Evolutionary conservation across 495 filamentous ascomycete species (phyloP).

Genomic region (Geopyxis carbonaria): DNA sequence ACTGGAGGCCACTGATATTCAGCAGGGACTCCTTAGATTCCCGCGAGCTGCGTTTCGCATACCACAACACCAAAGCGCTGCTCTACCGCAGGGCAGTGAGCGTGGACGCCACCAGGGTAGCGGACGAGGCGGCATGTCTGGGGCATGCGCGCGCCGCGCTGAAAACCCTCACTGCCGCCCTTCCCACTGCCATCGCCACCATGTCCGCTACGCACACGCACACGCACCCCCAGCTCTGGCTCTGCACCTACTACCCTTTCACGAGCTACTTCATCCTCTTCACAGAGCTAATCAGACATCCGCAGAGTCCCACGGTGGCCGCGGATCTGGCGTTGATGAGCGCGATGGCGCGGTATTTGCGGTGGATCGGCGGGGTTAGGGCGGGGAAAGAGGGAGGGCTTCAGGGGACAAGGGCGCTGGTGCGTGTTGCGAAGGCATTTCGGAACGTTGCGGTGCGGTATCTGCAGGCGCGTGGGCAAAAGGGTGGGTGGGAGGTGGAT

Average conservation of each 20-base stretch:
- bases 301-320: too few relatives aligned
- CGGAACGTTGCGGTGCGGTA: too few relatives aligned
- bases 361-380: too few relatives aligned
- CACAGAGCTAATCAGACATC: constrained; percentile 31
- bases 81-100: constrained; percentile 19
- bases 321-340: too few relatives aligned
- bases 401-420: too few relatives aligned
- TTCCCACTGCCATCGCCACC: neutral
- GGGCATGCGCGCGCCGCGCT: constrained; percentile 17
- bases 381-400: too few relatives aligned
- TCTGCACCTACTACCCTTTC: constrained; percentile 25
- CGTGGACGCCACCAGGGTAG: constrained; percentile 12
- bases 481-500: too few relatives aligned
- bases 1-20: too few relatives aligned
- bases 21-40: constrained; percentile 12
- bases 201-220: neutral
- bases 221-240: constrained; percentile 10
- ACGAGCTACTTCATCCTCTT: constrained; percentile 29
- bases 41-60: constrained; percentile 19
- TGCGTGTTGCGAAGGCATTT: too few relatives aligned
- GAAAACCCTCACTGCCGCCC: too few relatives aligned
- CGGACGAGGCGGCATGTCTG: constrained; percentile 16
- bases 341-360: too few relatives aligned
- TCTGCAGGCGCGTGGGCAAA: too few relatives aligned
- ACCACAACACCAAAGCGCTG: constrained; percentile 19